A percentile compares a stretch with the other conserved stretches of the same genome.
phyloP scores from a whole-genome alignment of 2,329 filamentous ascomycete genomes.

The Paecilomyces niveus region DNA sequence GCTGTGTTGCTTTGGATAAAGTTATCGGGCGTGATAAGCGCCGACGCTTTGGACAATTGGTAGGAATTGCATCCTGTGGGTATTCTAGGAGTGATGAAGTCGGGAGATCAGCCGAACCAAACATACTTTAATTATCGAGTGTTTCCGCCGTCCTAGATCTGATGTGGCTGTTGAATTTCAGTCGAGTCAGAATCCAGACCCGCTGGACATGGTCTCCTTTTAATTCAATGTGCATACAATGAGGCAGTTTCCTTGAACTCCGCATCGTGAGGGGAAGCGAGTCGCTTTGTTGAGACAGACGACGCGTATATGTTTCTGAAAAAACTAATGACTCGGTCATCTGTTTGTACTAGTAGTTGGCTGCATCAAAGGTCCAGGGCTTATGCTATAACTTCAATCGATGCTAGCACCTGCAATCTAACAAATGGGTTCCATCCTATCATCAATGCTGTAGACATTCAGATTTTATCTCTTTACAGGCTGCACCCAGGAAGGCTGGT shows the following conservation, averaged over 20 bases:
- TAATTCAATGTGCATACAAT: too few relatives aligned
- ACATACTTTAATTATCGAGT: background rate
- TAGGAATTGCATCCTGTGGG: background rate
- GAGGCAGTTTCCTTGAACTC: too few relatives aligned
- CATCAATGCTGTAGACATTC: background rate
- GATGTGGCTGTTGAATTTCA: background rate
- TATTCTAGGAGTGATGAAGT: background rate
- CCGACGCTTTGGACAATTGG: background rate
- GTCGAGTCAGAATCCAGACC: background rate
- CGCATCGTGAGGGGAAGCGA: too few relatives aligned
- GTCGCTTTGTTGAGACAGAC: too few relatives aligned
- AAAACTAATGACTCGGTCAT: too few relatives aligned
- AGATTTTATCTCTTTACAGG: background rate
- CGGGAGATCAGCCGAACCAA: background rate
- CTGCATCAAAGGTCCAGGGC: too few relatives aligned
- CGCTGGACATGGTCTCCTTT: too few relatives aligned
- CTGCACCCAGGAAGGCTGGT: constrained; percentile 6
- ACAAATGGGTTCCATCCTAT: background rate
- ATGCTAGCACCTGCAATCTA: background rate
- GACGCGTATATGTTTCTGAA: too few relatives aligned
- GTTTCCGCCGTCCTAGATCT: background rate
- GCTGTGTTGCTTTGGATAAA: background rate
- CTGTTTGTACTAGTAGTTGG: too few relatives aligned
- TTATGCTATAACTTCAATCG: background rate
- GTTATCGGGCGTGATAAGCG: background rate